Evolutionary conservation across 176 grass and related monocot species (phyloP).

Genomic region (Thalia dealbata): DNA sequence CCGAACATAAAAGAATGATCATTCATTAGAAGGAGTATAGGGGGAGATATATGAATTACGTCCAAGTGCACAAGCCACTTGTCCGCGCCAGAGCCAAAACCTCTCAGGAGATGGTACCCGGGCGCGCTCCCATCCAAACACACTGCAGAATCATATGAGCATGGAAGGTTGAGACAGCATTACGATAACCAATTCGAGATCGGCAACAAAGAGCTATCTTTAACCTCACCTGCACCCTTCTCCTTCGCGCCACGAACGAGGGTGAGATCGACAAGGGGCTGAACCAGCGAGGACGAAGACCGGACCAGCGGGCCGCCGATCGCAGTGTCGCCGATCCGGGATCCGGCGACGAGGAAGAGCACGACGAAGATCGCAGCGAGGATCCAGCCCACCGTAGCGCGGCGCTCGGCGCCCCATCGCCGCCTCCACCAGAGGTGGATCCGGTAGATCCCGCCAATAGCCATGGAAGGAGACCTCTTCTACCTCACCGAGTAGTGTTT

Average conservation of each 20-base stretch:
- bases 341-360: constrained; percentile 27
- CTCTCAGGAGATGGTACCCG: constrained; percentile 59
- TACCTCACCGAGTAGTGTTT: background rate
- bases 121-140: constrained; percentile 62
- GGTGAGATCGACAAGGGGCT: constrained; percentile 54
- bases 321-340: constrained; percentile 31
- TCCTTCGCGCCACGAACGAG: constrained; percentile 43
- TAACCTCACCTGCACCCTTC: constrained; percentile 57
- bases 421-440: constrained; percentile 51
- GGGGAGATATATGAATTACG: constrained; percentile 13
- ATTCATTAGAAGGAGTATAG: background rate
- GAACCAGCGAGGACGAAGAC: background rate
- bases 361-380: constrained; percentile 13
- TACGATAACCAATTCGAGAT: background rate
- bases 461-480: background rate
- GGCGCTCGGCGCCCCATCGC: constrained; percentile 30
- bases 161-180: background rate
- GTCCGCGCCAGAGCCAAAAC: constrained; percentile 30
- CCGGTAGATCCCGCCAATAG: constrained; percentile 13
- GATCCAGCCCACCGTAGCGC: constrained; percentile 14
- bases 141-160: constrained; percentile 29
- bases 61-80: constrained; percentile 65
- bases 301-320: constrained; percentile 8
- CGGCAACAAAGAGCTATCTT: background rate
- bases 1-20: background rate